Evolutionary conservation across 192 early-diverging fungal genomes (phyloP).

Genomic region (Helicostylum pulchrum): DNA sequence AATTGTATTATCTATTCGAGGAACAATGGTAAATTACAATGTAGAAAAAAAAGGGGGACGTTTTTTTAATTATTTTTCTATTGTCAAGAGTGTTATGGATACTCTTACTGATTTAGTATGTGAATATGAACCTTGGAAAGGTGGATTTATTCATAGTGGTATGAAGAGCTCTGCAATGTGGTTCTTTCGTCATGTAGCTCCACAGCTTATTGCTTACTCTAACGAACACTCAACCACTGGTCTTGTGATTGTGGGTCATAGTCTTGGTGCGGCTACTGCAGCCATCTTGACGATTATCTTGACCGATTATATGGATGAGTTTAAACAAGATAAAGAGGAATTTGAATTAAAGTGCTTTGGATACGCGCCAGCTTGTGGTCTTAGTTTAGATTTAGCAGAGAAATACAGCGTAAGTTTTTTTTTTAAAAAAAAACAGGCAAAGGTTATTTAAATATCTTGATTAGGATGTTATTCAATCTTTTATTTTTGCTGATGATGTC

Average conservation of each 20-base stretch:
- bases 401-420: conserved; percentile 28
- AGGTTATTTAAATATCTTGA: too few species aligned
- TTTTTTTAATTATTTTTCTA: neutral
- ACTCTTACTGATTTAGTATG: conserved; percentile 73
- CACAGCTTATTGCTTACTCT: conserved; percentile 58
- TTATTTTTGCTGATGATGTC: conserved; percentile 54
- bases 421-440: neutral
- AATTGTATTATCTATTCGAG: conserved; percentile 64
- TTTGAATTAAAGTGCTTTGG: conserved; percentile 47
- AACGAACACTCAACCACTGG: conserved; percentile 45
- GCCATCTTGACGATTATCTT: conserved; percentile 73
- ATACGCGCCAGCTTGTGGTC: conserved; percentile 48
- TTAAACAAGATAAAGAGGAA: conserved; percentile 32
- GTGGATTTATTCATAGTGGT: conserved; percentile 72
- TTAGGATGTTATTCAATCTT: conserved; percentile 46
- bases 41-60: neutral
- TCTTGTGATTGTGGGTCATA: conserved; percentile 72
- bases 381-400: conserved; percentile 46
- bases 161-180: conserved; percentile 72
- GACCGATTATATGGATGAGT: conserved; percentile 52
- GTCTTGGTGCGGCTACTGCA: conserved; percentile 68
- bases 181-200: conserved; percentile 64
- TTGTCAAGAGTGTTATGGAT: conserved; percentile 58
- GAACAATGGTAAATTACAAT: conserved; percentile 56
- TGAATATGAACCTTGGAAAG: conserved; percentile 75